Evolutionary conservation across 1,284 basidiomycete species (phyloP), one percentile per base, ranked within the genome.

Genomic region (Amylostereum chailletii): DNA sequence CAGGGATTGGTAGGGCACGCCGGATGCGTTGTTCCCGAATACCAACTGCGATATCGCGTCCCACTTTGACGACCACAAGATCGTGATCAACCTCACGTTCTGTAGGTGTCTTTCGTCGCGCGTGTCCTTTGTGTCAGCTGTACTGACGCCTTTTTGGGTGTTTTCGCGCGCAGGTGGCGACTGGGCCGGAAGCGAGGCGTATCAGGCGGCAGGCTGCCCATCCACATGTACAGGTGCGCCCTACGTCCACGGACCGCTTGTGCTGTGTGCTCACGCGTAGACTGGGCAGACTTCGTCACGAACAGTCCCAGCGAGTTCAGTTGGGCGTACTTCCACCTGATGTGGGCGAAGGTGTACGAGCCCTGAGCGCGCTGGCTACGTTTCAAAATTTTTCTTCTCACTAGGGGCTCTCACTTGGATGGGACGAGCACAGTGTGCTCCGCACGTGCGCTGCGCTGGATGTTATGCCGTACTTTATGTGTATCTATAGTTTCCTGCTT

Each of bases 31-130:
- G 56, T 83, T 82, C 66, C 77, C 79, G 2, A 69, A 66, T 55
- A 74, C 68, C 3, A 61, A 63, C 36, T 81, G 78, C 59, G 65
- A 75, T 43, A 70, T 81, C 46, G 61, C 60, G 34, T 66, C 64
- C 2, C 68, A 75, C 45, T 81, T 84, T 58, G 74, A 72, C 10
- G 61, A 70, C 5, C 74, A 83, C 57, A 78, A 79, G 50, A 81
- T 83, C 54, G 70, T 83, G 42, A 80, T 84, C 61, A 79, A 83
- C 57, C 58, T 74, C 51, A 71, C 68, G 29, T 65, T 71, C 53
- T 70, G 77, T 74, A 53, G 53, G 74, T 65, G 39, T n/a, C n/a
- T n/a, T 37, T 9, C 39, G 36, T 37, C n/a, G n/a, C 8, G 27
- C 45, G 31, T 43, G 3, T 26, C 36, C 19, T 29, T 38, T 31